These are phyloP conservation scores for Lenzites betulinus DNA, from an alignment of 768 basidiomycete species.

Conservation along the genomic window DNA sequence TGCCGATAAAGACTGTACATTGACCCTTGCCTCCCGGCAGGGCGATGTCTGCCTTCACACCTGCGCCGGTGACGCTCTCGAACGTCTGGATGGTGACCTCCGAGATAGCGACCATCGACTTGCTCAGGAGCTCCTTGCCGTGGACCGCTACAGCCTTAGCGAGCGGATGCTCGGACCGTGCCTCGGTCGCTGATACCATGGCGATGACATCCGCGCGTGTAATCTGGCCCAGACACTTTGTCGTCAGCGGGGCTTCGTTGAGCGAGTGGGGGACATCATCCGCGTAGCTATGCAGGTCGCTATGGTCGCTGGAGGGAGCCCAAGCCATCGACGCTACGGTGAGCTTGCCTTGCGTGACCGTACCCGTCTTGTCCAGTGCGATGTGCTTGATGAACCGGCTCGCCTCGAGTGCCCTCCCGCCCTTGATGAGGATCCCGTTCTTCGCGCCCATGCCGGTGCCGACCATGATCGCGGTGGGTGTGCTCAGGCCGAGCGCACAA, in stretches of 20 bases:
- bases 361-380: slow-evolving; percentile 96
- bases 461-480: slow-evolving; percentile 99
- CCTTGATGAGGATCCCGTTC: slow-evolving; percentile 98
- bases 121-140: slow-evolving; percentile 63
- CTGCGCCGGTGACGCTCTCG: slow-evolving; percentile 87
- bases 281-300: slow-evolving; percentile 25
- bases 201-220: slow-evolving; percentile 69
- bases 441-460: slow-evolving; percentile 96
- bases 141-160: slow-evolving; percentile 90
- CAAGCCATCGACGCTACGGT: slow-evolving; percentile 76
- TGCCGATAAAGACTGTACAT: slow-evolving; percentile 74
- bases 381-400: slow-evolving; percentile 80
- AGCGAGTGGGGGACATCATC: slow-evolving; percentile 7
- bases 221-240: slow-evolving; percentile 59
- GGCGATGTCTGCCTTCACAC: slow-evolving; percentile 71
- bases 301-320: slow-evolving; percentile 48
- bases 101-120: slow-evolving; percentile 43
- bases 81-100: slow-evolving; percentile 68
- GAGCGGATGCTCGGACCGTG: slow-evolving; percentile 93
- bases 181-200: slow-evolving; percentile 85
- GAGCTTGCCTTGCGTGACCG: slow-evolving; percentile 94
- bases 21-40: slow-evolving; percentile 47
- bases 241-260: slow-evolving; percentile 24
- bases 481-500: slow-evolving; percentile 93
- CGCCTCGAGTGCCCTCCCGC: slow-evolving; percentile 91